phyloP scores from a whole-genome alignment of 2,329 filamentous ascomycete genomes.

The Helotiales sp. region DNA sequence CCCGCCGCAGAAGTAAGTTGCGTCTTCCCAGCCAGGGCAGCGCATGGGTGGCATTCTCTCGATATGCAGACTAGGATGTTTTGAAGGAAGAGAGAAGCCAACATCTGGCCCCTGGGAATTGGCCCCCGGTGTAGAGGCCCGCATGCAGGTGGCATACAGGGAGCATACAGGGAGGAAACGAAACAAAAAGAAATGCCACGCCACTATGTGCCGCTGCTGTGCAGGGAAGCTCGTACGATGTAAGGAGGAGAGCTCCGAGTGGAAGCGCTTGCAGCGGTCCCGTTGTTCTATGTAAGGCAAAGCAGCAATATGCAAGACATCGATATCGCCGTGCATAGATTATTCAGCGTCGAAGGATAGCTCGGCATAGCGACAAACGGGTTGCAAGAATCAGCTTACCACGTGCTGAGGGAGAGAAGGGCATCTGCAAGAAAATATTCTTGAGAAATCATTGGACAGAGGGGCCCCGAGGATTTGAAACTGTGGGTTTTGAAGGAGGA shows the following conservation, averaged over 20 bases:
- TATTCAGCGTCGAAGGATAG: neutral
- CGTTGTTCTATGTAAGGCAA: neutral
- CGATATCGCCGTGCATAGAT: neutral
- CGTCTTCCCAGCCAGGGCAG: neutral
- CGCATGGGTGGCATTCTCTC: neutral
- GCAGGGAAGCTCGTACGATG: neutral
- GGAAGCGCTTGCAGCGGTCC: neutral
- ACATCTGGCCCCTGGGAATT: neutral
- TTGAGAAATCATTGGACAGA: neutral
- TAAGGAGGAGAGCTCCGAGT: neutral
- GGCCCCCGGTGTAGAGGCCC: neutral
- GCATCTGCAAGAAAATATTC: neutral
- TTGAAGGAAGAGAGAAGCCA: neutral
- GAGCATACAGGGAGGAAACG: neutral
- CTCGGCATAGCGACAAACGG: constrained; percentile 6
- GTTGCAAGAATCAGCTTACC: neutral
- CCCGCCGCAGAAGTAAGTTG: neutral
- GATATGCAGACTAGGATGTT: neutral
- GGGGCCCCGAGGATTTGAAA: neutral
- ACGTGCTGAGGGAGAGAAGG: neutral
- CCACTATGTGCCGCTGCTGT: neutral
- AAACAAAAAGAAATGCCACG: neutral
- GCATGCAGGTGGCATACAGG: neutral
- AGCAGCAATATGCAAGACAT: constrained; percentile 10
- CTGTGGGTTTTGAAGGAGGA: neutral